These are phyloP conservation scores for Xylaria sp. DNA, from an alignment of 2,329 filamentous ascomycete genomes.

Conservation along the genomic window DNA sequence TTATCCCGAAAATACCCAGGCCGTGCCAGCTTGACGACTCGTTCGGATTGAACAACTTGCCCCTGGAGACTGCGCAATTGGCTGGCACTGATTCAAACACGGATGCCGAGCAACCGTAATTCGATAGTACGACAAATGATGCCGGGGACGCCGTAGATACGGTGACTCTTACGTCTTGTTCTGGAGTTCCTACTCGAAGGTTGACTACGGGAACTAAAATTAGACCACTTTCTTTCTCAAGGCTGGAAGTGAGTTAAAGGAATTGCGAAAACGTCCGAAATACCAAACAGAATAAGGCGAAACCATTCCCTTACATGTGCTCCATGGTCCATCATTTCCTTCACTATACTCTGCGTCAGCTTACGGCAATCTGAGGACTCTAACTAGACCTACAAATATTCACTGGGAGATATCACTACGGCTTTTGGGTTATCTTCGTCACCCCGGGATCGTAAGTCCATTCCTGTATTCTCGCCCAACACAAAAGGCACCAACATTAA, in stretches of 20 bases:
- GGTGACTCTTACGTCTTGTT: slow-evolving; percentile 45
- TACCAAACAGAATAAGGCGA: background rate
- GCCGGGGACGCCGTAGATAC: slow-evolving; percentile 48
- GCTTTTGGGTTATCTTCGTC: slow-evolving; percentile 4
- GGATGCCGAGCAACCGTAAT: slow-evolving; percentile 40
- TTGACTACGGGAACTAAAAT: slow-evolving; percentile 32
- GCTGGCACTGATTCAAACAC: slow-evolving; percentile 42
- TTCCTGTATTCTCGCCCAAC: slow-evolving; percentile 17
- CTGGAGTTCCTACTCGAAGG: slow-evolving; percentile 45
- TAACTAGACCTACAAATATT: slow-evolving; percentile 44
- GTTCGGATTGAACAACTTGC: slow-evolving; percentile 44
- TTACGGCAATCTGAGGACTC: background rate
- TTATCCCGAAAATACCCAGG: slow-evolving; percentile 44
- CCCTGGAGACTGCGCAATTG: slow-evolving; percentile 45
- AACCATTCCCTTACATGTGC: slow-evolving; percentile 36
- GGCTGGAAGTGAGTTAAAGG: background rate
- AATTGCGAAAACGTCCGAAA: too few relatives aligned
- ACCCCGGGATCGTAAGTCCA: background rate
- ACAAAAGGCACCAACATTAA: slow-evolving; percentile 16
- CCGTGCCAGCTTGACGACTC: slow-evolving; percentile 45
- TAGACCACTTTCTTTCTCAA: background rate
- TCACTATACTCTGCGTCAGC: slow-evolving; percentile 38
- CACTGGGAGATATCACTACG: slow-evolving; percentile 43
- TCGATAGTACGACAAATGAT: slow-evolving; percentile 42
- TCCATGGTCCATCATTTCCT: slow-evolving; percentile 50